A percentile compares a stretch with the other conserved stretches of the same genome.
These are phyloP conservation scores for Suillus brevipes DNA, from an alignment of 768 basidiomycete species.

Conservation along the genomic window DNA sequence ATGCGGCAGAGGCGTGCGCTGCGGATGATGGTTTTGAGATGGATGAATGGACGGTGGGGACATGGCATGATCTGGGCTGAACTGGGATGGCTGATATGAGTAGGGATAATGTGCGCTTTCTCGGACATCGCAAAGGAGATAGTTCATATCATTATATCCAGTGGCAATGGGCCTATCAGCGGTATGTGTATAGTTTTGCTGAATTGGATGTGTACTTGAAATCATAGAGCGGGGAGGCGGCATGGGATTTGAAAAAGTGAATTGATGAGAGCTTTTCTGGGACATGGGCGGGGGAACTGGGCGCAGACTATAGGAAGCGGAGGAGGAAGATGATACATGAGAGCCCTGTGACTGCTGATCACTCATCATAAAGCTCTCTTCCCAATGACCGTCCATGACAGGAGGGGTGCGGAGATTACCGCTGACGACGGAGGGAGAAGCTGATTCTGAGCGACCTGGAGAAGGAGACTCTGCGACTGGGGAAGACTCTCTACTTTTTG, in stretches of 20 bases:
- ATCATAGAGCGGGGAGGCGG: slow-evolving; percentile 43
- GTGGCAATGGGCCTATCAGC: slow-evolving; percentile 51
- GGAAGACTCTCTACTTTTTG: slow-evolving; percentile 65
- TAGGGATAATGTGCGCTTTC: slow-evolving; percentile 52
- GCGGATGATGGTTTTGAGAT: slow-evolving; percentile 33
- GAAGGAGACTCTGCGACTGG: slow-evolving; percentile 57
- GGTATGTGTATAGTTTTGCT: slow-evolving; percentile 46
- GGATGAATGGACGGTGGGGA: slow-evolving; percentile 44
- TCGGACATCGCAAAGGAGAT: slow-evolving; percentile 46
- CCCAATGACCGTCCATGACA: slow-evolving; percentile 57
- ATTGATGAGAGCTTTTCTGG: slow-evolving; percentile 48
- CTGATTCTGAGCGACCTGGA: slow-evolving; percentile 37
- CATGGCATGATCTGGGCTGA: slow-evolving; percentile 43
- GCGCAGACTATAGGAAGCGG: slow-evolving; percentile 46
- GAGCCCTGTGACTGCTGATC: slow-evolving; percentile 39
- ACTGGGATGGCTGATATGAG: slow-evolving; percentile 49
- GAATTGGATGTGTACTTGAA: slow-evolving; percentile 36
- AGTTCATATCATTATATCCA: slow-evolving; percentile 48
- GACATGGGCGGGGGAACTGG: slow-evolving; percentile 44
- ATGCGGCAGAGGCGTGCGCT: slow-evolving; percentile 42
- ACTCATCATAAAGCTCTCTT: slow-evolving; percentile 53
- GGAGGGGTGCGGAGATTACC: slow-evolving; percentile 38
- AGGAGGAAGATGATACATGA: slow-evolving; percentile 40
- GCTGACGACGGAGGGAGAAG: slow-evolving; percentile 35
- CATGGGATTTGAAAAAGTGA: slow-evolving; percentile 41